Conservation (phyloP, 306 rosid genomes). For the Glycine latifolia region DNA sequence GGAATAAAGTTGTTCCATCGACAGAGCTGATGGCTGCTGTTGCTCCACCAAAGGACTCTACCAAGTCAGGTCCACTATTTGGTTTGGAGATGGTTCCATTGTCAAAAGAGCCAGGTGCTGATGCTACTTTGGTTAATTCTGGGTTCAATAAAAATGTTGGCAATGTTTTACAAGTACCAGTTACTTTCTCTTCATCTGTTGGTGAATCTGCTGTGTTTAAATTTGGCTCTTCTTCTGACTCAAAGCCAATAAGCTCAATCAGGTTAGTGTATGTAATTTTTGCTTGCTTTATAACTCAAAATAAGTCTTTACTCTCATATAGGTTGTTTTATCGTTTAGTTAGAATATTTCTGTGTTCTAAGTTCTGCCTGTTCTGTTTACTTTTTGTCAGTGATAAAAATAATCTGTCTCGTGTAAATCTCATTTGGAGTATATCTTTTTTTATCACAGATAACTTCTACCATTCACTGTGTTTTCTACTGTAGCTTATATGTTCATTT, state of each 20-base stretch:
- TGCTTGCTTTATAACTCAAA: background rate
- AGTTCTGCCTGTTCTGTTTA: background rate
- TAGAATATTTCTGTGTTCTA: background rate
- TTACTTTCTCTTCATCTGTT: conserved; percentile 51
- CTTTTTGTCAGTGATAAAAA: background rate
- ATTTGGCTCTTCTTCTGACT: conserved; percentile 52
- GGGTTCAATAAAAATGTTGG: conserved; percentile 50
- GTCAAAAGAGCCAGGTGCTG: conserved; percentile 50
- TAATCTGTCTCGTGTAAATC: background rate
- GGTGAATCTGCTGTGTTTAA: conserved; percentile 46
- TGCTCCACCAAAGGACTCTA: conserved; percentile 36
- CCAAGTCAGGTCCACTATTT: conserved; percentile 40
- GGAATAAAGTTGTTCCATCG: conserved; percentile 41
- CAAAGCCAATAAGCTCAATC: conserved; percentile 52
- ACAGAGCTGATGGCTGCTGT: conserved; percentile 38
- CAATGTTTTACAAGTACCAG: conserved; percentile 44
- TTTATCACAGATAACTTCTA: background rate
- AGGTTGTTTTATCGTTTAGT: background rate
- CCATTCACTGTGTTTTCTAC: background rate
- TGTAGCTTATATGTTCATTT: background rate
- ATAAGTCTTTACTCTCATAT: background rate
- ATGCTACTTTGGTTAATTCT: conserved; percentile 44
- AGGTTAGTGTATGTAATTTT: conserved; percentile 56
- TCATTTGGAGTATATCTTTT: conserved; percentile 13
- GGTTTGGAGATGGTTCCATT: conserved; percentile 51